Conservation (phyloP, 202 grass and related monocot genomes). For the Bolboschoenoplectus hybrid region DNA sequence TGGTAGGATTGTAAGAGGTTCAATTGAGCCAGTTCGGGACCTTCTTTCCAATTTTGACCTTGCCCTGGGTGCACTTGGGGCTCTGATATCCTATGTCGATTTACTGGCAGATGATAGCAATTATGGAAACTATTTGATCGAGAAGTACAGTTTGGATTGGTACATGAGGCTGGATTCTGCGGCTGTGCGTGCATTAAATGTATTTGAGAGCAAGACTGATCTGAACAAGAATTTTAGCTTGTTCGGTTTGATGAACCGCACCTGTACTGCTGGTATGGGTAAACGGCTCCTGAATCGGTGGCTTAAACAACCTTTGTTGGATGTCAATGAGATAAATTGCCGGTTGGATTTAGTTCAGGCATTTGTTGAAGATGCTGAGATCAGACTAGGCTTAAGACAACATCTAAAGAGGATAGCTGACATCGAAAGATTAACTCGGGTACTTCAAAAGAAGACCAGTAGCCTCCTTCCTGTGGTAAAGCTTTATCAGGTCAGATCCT, state of each 20-base stretch:
- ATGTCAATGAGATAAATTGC: constrained; percentile 80
- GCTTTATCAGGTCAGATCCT: constrained; percentile 75
- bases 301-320: constrained; percentile 92
- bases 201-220: constrained; percentile 89
- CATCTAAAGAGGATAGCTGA: constrained; percentile 89
- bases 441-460: constrained; percentile 62
- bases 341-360: constrained; percentile 92
- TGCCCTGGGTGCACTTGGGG: constrained; percentile 76
- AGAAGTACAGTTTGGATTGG: constrained; percentile 79
- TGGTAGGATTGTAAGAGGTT: constrained; percentile 82
- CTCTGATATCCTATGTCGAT: constrained; percentile 77
- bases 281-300: constrained; percentile 88
- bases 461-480: constrained; percentile 92
- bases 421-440: constrained; percentile 69
- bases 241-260: constrained; percentile 97
- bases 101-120: constrained; percentile 89
- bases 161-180: constrained; percentile 98
- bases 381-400: constrained; percentile 78
- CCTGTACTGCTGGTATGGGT: constrained; percentile 96
- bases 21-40: constrained; percentile 81
- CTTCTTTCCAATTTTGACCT: constrained; percentile 83
- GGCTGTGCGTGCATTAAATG: constrained; percentile 81
- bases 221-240: constrained; percentile 97
- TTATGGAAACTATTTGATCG: constrained; percentile 79
- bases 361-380: constrained; percentile 78